phyloP scores from a whole-genome alignment of 73 alveolate genomes.

The Tetrahymena elliotti region DNA sequence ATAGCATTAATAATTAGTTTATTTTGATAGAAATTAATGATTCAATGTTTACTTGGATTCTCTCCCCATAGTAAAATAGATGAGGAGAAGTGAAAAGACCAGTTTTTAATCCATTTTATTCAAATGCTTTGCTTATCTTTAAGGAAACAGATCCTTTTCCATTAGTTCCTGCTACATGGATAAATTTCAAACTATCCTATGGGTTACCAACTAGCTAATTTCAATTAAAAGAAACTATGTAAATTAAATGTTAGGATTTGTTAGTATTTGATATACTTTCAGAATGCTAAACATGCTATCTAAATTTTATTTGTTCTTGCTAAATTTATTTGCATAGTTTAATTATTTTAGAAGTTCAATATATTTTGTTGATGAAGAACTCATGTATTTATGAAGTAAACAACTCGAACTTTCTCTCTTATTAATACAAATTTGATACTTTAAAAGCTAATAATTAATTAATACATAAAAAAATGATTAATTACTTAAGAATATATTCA shows the following conservation, averaged over 20 bases:
- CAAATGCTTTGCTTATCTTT: constrained; percentile 52
- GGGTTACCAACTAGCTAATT: constrained; percentile 40
- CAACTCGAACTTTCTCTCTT: neutral
- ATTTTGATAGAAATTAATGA: neutral
- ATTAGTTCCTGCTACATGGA: constrained; percentile 89
- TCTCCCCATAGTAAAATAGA: constrained; percentile 61
- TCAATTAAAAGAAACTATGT: neutral
- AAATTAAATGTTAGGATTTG: neutral
- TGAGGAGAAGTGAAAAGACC: constrained; percentile 88
- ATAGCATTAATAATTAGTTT: neutral
- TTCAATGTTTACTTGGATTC: constrained; percentile 43
- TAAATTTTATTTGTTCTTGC: neutral
- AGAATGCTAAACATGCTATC: neutral
- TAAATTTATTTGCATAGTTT: neutral
- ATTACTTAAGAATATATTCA: neutral
- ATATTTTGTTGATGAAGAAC: neutral
- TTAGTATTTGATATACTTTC: neutral
- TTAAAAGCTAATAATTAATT: no score
- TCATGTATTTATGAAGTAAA: neutral
- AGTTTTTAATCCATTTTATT: constrained; percentile 44
- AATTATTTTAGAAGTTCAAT: neutral
- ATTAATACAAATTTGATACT: neutral
- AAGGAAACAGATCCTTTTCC: constrained; percentile 83
- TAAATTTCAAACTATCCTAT: constrained; percentile 23
- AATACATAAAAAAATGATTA: no score